A percentile compares a stretch with the other conserved stretches of the same genome.
Evolutionary conservation across 208 protist species (phyloP).

Genomic region (Wallacemonas rigidus): DNA sequence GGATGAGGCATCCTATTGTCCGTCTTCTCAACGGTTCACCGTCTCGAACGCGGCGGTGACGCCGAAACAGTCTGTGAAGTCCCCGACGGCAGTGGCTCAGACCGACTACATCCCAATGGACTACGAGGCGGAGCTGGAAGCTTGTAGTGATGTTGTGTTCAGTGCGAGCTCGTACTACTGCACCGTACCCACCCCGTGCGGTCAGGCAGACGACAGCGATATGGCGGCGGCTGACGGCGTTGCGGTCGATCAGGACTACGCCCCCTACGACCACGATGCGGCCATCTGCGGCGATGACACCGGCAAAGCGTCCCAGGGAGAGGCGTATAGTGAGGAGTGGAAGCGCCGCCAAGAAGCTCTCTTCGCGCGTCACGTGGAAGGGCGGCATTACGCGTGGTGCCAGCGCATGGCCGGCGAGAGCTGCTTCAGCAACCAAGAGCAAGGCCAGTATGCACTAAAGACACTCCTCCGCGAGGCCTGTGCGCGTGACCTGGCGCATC

Average conservation of each 20-base stretch:
- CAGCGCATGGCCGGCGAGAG: slow-evolving; percentile 27
- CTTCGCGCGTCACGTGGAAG: slow-evolving; percentile 21
- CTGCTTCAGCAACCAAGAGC: slow-evolving; percentile 20
- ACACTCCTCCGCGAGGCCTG: slow-evolving; percentile 41
- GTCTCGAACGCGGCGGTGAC: slow-evolving; percentile 6
- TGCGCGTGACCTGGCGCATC: slow-evolving; percentile 29
- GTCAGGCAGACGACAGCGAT: background rate
- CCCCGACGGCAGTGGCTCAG: background rate
- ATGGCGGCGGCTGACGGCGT: background rate
- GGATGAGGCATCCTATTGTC: background rate
- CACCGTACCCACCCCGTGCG: background rate
- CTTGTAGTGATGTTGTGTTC: slow-evolving; percentile 59
- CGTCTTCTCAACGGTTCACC: background rate
- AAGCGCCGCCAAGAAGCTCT: slow-evolving; percentile 24
- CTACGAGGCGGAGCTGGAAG: slow-evolving; percentile 67
- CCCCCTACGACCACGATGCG: slow-evolving; percentile 16
- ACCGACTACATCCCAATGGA: slow-evolving; percentile 33
- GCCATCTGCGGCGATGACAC: background rate
- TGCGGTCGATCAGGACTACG: background rate
- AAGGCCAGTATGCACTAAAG: slow-evolving; percentile 39
- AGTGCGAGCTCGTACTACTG: slow-evolving; percentile 41
- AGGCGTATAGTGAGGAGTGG: slow-evolving; percentile 17
- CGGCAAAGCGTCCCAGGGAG: background rate
- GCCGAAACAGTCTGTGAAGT: slow-evolving; percentile 1
- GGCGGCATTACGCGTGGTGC: slow-evolving; percentile 29